Evolutionary conservation across 306 rosid species (phyloP).

Genomic region (Cicer yamashitae): DNA sequence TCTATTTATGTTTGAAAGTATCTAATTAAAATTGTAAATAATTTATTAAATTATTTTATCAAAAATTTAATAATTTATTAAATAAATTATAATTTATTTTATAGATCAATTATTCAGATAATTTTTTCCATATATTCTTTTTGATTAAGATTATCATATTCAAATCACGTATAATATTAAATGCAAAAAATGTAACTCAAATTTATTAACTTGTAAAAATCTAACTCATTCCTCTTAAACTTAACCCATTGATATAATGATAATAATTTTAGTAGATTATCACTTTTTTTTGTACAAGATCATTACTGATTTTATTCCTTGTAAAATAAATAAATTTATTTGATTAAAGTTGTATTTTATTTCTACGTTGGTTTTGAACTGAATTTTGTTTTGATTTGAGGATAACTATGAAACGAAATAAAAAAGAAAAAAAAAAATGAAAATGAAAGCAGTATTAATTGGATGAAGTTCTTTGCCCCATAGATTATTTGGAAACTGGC

Average conservation of each 20-base stretch:
- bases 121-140: no score
- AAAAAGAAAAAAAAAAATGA: background rate
- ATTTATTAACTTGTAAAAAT: no score
- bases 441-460: slow-evolving; percentile 1
- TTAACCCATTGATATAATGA: no score
- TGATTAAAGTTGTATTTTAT: background rate
- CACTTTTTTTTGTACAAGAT: no score
- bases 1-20: background rate
- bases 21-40: background rate
- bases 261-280: no score
- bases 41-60: background rate
- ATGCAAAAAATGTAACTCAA: no score
- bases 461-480: background rate
- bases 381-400: background rate
- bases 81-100: background rate
- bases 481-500: background rate
- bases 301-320: no score
- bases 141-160: no score
- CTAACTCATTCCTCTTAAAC: no score
- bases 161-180: no score
- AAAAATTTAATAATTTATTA: background rate
- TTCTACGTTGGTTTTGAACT: background rate
- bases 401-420: slow-evolving; percentile 9
- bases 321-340: background rate
- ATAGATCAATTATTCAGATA: background rate